Evolutionary conservation across 2,329 filamentous ascomycete genomes (phyloP), one percentile per base, ranked within the genome.

Genomic region (Sordariomycetes sp.): DNA sequence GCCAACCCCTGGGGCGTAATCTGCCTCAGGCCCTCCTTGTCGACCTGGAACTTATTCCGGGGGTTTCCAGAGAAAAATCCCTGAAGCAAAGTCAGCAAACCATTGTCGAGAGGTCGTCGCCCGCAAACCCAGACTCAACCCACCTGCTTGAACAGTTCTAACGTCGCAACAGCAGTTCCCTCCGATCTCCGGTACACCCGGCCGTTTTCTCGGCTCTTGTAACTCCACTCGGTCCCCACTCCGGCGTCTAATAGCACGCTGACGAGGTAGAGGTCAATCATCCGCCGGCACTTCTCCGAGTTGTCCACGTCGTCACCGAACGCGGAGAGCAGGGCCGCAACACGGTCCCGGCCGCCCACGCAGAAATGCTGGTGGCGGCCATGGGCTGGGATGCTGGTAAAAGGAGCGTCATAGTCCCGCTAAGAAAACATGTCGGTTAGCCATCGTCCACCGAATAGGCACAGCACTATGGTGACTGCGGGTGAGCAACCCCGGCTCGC

Each of bases 81-180:
- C 76, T 83, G 58, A 54, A 51, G n/a, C 12, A 14, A 35, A 2
- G 37, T 24, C 12, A 25, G 50, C 32, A 16, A 24, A 24, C 54
- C 22, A 46, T n/a, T 4, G 18, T n/a, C 16, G 6, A 46, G 16
- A 18, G 16, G 3, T 46, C 40, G 3, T n/a, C 6, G 40, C 3
- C 40, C 3, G 8, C 3, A 50, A 3, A 22, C 16, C 55, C 40
- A 53, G 53, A 18, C 14, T 11, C 28, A 16, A 68, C 73, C 62
- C 66, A 80, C 78, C 16, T 82, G 79, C 74, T 96, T 96, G 80
- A 96, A 97, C 92, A 97, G 96, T 65, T 97, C 92, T 66, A 86
- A 68, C 62, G 80, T 85, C 7, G 83, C 83, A 63, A 87, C 85
- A 10, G 92, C 92, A 58, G 97, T 79, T 10, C 92, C 92, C 71